Evolutionary conservation across 2,329 filamentous ascomycete genomes (phyloP).

Genomic region (Colletotrichum agaves): DNA sequence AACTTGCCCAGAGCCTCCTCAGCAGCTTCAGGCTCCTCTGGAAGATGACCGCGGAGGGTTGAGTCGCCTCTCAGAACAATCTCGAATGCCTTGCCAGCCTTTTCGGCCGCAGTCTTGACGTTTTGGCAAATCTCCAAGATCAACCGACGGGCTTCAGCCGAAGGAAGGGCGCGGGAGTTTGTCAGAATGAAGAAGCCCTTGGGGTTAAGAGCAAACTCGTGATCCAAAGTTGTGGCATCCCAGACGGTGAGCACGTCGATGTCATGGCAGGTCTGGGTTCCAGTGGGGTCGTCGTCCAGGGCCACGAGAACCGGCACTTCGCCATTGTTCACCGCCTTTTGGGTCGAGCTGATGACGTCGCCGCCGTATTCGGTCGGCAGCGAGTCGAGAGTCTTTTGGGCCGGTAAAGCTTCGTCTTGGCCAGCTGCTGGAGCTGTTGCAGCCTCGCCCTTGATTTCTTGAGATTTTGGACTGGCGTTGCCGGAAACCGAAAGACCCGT

Average conservation of each 20-base stretch:
- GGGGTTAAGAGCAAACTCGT: conserved; percentile 37
- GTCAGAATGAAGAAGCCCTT: conserved; percentile 70
- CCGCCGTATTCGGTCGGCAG: conserved; percentile 40
- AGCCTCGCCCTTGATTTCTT: neutral
- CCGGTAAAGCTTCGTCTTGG: conserved; percentile 34
- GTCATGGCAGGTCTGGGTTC: conserved; percentile 71
- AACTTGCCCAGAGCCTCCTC: conserved; percentile 60
- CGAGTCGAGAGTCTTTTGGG: conserved; percentile 39
- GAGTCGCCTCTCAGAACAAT: conserved; percentile 68
- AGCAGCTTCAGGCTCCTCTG: conserved; percentile 63
- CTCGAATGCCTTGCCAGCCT: conserved; percentile 56
- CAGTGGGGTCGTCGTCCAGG: conserved; percentile 67
- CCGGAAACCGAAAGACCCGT: conserved; percentile 40
- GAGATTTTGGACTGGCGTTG: conserved; percentile 24
- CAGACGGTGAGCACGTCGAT: conserved; percentile 66
- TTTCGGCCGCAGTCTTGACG: conserved; percentile 55
- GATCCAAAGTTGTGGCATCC: conserved; percentile 48
- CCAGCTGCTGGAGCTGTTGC: neutral
- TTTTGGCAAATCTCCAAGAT: conserved; percentile 63
- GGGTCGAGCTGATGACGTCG: conserved; percentile 40
- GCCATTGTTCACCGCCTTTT: conserved; percentile 36
- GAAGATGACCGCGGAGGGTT: conserved; percentile 67
- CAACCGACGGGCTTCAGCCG: conserved; percentile 56
- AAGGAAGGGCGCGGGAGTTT: conserved; percentile 66
- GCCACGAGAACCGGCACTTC: conserved; percentile 47